Percentiles rank a stretch among this genome's conserved stretches.
Conservation (phyloP, 2,329 filamentous ascomycete species). For the Verticillium tricorpus region DNA sequence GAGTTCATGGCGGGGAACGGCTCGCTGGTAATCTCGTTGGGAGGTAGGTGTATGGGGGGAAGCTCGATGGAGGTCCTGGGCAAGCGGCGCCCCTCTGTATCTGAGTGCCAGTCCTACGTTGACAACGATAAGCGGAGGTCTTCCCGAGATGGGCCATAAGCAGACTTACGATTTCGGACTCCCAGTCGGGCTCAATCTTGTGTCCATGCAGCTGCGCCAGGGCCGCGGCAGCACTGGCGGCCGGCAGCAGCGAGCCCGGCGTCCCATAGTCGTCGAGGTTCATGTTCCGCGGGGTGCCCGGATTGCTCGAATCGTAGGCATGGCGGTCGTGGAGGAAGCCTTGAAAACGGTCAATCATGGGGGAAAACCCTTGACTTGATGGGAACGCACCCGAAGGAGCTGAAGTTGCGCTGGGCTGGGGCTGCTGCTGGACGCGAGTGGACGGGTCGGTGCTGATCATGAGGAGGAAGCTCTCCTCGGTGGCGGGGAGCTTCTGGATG, state of each 20-base stretch:
- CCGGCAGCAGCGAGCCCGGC: conserved; percentile 53
- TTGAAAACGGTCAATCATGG: conserved; percentile 23
- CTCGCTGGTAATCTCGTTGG: conserved; percentile 66
- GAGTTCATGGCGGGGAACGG: conserved; percentile 61
- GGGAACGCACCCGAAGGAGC: conserved; percentile 13
- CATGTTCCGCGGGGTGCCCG: conserved; percentile 62
- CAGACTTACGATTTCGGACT: conserved; percentile 66
- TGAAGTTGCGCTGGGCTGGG: conserved; percentile 22
- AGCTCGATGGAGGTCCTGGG: conserved; percentile 67
- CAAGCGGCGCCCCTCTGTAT: conserved; percentile 60
- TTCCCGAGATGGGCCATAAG: neutral
- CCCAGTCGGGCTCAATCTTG: conserved; percentile 71
- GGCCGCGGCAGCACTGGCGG: conserved; percentile 77
- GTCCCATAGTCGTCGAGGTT: conserved; percentile 60
- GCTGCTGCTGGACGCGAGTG: conserved; percentile 51
- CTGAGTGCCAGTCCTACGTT: conserved; percentile 64
- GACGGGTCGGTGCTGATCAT: conserved; percentile 92
- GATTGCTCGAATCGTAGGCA: conserved; percentile 60
- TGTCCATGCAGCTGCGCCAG: conserved; percentile 78
- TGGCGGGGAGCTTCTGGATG: conserved; percentile 95
- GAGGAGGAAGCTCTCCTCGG: conserved; percentile 92
- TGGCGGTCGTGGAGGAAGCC: conserved; percentile 59
- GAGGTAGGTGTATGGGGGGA: conserved; percentile 59
- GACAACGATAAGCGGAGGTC: conserved; percentile 10
- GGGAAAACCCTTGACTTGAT: conserved; percentile 13